Percentiles rank a stretch among this genome's conserved stretches.
Conservation (phyloP, 352 stramenopile species). For the Phytopythium aichiense region DNA sequence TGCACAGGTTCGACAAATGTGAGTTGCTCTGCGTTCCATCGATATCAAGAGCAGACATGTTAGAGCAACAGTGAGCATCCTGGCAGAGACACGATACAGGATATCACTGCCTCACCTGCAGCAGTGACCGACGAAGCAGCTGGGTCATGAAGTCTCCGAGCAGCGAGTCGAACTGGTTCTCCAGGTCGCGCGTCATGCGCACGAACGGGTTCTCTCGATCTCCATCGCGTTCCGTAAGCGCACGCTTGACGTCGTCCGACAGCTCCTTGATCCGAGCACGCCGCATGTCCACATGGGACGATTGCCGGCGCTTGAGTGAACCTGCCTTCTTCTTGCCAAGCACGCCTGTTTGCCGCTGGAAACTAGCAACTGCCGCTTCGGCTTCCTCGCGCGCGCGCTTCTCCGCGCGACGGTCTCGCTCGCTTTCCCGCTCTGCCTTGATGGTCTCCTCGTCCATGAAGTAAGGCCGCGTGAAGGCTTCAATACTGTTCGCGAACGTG, state of each 20-base stretch:
- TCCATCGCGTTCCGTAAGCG: conserved; percentile 59
- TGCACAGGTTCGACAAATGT: conserved; percentile 62
- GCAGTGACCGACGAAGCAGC: conserved; percentile 69
- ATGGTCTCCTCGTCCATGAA: conserved; percentile 85
- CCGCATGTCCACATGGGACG: conserved; percentile 74
- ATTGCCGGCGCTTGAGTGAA: conserved; percentile 54
- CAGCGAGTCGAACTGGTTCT: conserved; percentile 86
- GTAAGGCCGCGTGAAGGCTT: conserved; percentile 83
- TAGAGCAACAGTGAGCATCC: neutral
- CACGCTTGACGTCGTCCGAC: conserved; percentile 71
- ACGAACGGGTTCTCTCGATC: conserved; percentile 74
- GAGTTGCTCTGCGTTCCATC: conserved; percentile 44
- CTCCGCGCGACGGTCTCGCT: conserved; percentile 74
- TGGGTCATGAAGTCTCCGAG: conserved; percentile 89
- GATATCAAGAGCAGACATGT: neutral
- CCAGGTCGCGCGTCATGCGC: conserved; percentile 69
- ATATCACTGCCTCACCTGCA: conserved; percentile 47
- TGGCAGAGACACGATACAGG: neutral
- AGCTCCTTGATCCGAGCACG: conserved; percentile 77
- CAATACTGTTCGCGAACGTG: conserved; percentile 93
- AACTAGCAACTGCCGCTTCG: conserved; percentile 63
- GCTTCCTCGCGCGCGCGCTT: conserved; percentile 76
- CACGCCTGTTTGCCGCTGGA: conserved; percentile 42
- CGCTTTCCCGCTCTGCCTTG: conserved; percentile 71
- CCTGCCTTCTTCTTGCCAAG: conserved; percentile 54